Base-by-base conservation (phyloP, 148 eudicot species). In the Dysphania ambrosioides region DNA sequence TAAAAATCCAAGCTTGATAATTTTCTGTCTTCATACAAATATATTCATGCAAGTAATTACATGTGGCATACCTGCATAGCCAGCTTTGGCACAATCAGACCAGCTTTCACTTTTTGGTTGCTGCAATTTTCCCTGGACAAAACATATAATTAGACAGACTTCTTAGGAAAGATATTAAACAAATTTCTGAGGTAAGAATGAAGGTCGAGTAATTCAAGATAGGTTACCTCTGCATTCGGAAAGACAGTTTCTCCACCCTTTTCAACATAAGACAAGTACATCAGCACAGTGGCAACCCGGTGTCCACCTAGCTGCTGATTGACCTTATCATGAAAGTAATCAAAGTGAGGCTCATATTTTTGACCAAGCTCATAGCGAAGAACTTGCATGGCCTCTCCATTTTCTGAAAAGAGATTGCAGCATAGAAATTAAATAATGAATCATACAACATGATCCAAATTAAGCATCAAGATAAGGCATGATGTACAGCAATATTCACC, bases 201-300 rank as follows among this genome's bases (percentile, higher is more conserved):
- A 72, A 79, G 15, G 31, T 68, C 41, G 31, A 69, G 18, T 12
- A 74, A 23, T 6, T 34, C 23, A 62, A 7, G 58, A 67, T 10
- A 11, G n/a, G 23, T 26, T 79, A 92, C 97, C 88, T 83, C 89
- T 30, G 97, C 79, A 70, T 82, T 23, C 29, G 97, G 98, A 74
- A 95, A 95, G 75, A 90, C 82, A 6, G 98, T 95, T 83, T 95
- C 97, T 74, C 98, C 98, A 23, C 97, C 98, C 85, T 84, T 83
- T 53, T 80, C 82, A 60, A 92, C 94, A 75, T 88, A 67, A 30
- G 99, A 90, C 76, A 92, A 77, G 79, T 95, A 95, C 97, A 95
- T 92, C 55, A 92, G 93, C 36, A 95, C 97, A 51, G 97, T 95
- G 61, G 97, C 96, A 35, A 86, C 66, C 31, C 99, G 84, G 71